Conservation (phyloP, 805 yeast genomes). For the Danielia reshetovae region DNA sequence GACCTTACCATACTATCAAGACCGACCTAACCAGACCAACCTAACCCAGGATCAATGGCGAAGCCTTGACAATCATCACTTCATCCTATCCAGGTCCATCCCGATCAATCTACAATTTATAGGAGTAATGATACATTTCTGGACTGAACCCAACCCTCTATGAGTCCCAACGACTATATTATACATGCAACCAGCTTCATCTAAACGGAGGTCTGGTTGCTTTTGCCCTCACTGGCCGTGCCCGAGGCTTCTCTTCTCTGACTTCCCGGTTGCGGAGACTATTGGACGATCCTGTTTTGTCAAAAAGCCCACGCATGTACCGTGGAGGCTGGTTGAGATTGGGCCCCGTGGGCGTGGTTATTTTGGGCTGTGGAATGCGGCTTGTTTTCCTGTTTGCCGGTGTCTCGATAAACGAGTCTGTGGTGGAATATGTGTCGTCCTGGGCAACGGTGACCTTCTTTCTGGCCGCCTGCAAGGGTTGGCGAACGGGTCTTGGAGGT, state of each 20-base stretch:
- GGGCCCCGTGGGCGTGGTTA: conserved; percentile 22
- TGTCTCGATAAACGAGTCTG: conserved; percentile 25
- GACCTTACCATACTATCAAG: too few species aligned
- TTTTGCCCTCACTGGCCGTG: conserved; percentile 7
- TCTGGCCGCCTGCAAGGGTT: background rate
- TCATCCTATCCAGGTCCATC: too few species aligned
- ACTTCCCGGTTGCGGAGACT: conserved; percentile 3
- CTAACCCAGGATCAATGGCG: too few species aligned
- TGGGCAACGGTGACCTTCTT: conserved; percentile 12
- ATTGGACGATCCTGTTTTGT: conserved; percentile 12
- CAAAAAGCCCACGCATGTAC: conserved; percentile 38
- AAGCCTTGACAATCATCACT: too few species aligned
- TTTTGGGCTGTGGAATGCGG: conserved; percentile 8
- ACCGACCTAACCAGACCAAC: too few species aligned
- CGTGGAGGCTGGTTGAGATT: conserved; percentile 42
- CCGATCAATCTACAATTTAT: too few species aligned
- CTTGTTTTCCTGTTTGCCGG: conserved; percentile 23
- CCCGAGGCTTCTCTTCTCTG: too few species aligned
- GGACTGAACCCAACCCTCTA: too few species aligned
- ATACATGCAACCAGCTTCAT: too few species aligned
- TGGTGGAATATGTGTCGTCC: conserved; percentile 25
- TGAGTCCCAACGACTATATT: too few species aligned
- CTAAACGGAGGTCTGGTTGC: conserved; percentile 13
- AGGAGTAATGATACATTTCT: too few species aligned
- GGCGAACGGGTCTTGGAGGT: background rate